Conservation (phyloP, 148 eudicot genomes). For the Cornus kousa region DNA sequence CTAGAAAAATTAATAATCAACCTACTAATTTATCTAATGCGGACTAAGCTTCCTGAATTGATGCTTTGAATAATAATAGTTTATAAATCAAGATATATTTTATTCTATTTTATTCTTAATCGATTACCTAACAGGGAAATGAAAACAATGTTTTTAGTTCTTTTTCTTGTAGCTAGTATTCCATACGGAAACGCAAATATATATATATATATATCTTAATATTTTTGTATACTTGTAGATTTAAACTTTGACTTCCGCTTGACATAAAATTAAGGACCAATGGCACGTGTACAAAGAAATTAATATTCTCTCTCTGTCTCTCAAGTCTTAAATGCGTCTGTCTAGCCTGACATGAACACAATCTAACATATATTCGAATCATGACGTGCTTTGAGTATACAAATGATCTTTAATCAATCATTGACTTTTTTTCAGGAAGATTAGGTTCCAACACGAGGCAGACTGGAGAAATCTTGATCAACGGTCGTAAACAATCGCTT, state of each 20-base stretch:
- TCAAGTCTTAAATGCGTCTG: not conserved
- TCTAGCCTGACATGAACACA: not conserved
- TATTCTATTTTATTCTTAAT: no score
- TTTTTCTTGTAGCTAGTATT: no score
- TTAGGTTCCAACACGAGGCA: slow-evolving; percentile 23
- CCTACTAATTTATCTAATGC: no score
- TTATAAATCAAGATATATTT: no score
- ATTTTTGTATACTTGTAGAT: not conserved
- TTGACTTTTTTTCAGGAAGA: slow-evolving; percentile 24
- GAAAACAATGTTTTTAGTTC: no score
- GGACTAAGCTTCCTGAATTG: no score
- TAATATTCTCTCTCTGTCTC: not conserved
- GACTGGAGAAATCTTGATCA: slow-evolving; percentile 22
- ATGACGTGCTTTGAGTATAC: not conserved
- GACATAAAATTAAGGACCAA: not conserved
- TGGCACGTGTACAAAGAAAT: not conserved
- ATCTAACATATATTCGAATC: not conserved
- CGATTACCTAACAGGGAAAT: no score
- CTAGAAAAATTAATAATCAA: no score
- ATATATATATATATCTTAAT: no score
- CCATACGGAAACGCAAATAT: no score
- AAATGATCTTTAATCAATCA: not conserved
- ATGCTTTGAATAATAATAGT: no score
- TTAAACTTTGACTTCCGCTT: not conserved
- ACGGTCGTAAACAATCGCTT: slow-evolving; percentile 35